Base-by-base conservation (phyloP, 208 protist genomes). In the Trypanosoma melophagium region DNA sequence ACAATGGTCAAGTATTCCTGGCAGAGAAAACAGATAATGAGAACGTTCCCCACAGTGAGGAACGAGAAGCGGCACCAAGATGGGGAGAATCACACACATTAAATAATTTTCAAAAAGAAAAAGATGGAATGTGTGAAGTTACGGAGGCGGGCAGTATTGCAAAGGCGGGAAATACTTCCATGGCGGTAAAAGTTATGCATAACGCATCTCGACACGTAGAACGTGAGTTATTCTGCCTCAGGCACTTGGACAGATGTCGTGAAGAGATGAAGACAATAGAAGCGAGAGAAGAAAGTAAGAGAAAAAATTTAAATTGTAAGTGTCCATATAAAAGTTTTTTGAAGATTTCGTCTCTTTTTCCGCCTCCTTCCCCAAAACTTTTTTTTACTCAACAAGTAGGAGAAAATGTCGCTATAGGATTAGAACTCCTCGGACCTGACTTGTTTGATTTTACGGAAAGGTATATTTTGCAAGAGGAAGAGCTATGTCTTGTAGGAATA, bases 1-100 rank as follows among this genome's bases (percentile, higher is more conserved):
- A 77, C 28, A 77, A 77, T 60, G 65, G 65, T 25, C 64, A 62
- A 17, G 72, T 77, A 35, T 77, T 72, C 49, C 45, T 77, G 19
- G 72, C 72, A 31, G 10, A 59, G 7, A 69, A 17, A n/a, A 21
- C 19, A 16, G 10, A 13, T 38, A 13, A 24, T 19, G 17, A 19
- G 7, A 22, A 49, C 22, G 22, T 21, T 58, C 1, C 12, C 24
- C 21, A 19, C 56, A 21, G 31, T n/a, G 59, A 67, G 19, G 68
- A 66, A 25, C 41, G 35, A 60, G 60, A 59, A 25, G 68, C 59
- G 14, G 68, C 60, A 17, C 44, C 38, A 42, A 13, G 35, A 22
- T 7, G 10, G n/a, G 59, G 17, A 22, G 59, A 40, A 35, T 35
- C 28, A 7, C 28, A 35, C 28, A 35, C 28, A 35, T 35, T 35